A percentile compares a stretch with the other conserved stretches of the same genome.
phyloP scores from a whole-genome alignment of 768 basidiomycete species.

The Boletus rufocinnamomeus region DNA sequence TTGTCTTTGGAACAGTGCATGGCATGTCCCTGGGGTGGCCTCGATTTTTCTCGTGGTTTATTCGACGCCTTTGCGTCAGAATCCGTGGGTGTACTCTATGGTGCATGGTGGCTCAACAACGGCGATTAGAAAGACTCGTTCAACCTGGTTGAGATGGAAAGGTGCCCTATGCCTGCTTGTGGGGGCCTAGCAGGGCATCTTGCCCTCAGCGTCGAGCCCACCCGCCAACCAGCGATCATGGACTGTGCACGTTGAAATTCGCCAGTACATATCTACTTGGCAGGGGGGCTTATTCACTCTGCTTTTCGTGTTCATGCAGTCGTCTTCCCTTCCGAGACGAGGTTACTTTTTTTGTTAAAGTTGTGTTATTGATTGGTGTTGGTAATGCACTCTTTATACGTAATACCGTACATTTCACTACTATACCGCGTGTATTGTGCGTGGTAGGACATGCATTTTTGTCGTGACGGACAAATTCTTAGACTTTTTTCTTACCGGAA shows the following conservation, averaged over 20 bases:
- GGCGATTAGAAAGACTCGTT: constrained; percentile 28
- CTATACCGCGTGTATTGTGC: background rate
- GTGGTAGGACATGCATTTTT: background rate
- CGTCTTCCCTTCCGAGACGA: background rate
- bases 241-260: background rate
- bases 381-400: background rate
- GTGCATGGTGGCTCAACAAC: constrained; percentile 56
- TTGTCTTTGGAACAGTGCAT: constrained; percentile 49
- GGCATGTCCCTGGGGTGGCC: constrained; percentile 61
- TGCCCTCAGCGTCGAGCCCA: background rate
- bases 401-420: background rate
- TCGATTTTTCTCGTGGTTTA: constrained; percentile 69
- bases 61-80: constrained; percentile 57
- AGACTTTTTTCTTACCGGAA: background rate
- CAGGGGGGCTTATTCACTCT: background rate
- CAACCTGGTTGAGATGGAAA: too few relatives aligned
- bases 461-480: background rate
- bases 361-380: constrained; percentile 1
- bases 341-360: background rate
- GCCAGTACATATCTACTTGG: background rate
- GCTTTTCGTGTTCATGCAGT: constrained; percentile 12
- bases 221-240: background rate
- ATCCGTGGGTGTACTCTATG: constrained; percentile 54
- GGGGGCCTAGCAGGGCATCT: background rate
- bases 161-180: background rate